These are phyloP conservation scores for Cryptococcus depauperatus DNA, from an alignment of 1,284 basidiomycete species.

Conservation along the genomic window DNA sequence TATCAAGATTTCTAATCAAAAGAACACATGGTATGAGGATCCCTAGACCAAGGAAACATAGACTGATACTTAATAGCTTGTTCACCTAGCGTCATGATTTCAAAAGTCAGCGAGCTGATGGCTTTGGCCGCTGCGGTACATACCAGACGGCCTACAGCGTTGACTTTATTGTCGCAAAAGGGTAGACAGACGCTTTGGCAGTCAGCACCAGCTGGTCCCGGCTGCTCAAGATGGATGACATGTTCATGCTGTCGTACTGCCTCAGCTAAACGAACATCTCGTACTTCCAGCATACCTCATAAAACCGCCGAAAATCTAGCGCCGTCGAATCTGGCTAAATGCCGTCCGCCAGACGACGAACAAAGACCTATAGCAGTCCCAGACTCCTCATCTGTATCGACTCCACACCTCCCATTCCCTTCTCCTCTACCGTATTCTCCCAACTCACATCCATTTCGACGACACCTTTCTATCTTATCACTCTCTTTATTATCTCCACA, in stretches of 20 bases:
- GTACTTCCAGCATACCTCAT: slow-evolving; percentile 3
- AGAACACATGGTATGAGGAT: too few species aligned
- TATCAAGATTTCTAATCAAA: too few species aligned
- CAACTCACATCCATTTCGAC: slow-evolving; percentile 32
- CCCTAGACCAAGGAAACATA: too few species aligned
- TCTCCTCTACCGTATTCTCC: slow-evolving; percentile 39
- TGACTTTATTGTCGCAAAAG: not conserved
- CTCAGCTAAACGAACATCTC: slow-evolving; percentile 12
- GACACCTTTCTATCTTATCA: slow-evolving; percentile 34
- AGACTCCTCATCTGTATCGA: not conserved
- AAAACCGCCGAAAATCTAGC: not conserved
- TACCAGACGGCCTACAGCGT: not conserved
- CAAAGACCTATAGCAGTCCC: not conserved
- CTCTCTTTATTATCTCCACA: slow-evolving; percentile 18
- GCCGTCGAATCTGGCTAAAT: not conserved
- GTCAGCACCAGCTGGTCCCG: slow-evolving; percentile 24
- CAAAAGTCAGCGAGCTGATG: slow-evolving; percentile 6
- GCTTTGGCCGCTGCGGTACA: not conserved
- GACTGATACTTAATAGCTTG: not conserved
- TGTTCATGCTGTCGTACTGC: slow-evolving; percentile 23
- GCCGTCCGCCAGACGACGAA: not conserved
- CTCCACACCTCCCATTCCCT: slow-evolving; percentile 32
- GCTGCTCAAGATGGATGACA: slow-evolving; percentile 39
- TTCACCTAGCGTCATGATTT: not conserved
- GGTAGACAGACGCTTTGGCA: not conserved